These are phyloP conservation scores for Ophiostoma sp. DNA, from an alignment of 2,329 filamentous ascomycete genomes.

Conservation along the genomic window DNA sequence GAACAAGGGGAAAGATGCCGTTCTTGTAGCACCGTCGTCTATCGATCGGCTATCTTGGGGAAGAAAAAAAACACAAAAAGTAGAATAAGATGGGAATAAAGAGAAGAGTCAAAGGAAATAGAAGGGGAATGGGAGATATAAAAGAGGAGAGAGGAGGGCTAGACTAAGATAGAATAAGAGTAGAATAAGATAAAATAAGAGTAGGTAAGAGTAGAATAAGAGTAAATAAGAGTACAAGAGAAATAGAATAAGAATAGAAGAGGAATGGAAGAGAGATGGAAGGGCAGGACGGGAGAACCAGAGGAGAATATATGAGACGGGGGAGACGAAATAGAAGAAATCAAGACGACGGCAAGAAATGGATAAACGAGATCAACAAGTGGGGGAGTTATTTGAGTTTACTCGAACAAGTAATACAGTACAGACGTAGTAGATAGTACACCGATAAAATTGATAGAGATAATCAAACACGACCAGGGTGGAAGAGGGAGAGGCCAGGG, in stretches of 20 bases:
- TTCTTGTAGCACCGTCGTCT: not conserved
- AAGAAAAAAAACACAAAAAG: not conserved
- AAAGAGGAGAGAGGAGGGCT: not conserved
- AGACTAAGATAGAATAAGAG: not conserved
- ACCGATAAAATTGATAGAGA: not conserved
- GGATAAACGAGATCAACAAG: not conserved
- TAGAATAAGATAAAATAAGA: not conserved
- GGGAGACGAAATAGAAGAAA: constrained; percentile 9
- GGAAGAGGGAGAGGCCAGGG: not conserved
- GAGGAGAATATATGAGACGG: constrained; percentile 8
- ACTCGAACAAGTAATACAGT: not conserved
- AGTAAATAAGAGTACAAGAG: not conserved
- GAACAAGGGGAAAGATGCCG: not conserved
- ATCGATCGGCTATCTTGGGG: not conserved
- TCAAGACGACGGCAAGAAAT: constrained; percentile 6
- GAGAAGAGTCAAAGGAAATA: not conserved
- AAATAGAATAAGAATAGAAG: not conserved
- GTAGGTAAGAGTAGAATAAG: not conserved
- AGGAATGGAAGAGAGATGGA: not conserved
- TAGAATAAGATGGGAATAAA: not conserved
- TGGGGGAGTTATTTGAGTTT: not conserved
- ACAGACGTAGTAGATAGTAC: not conserved
- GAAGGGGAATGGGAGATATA: not conserved
- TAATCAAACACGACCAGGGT: constrained; percentile 1
- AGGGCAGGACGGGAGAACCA: not conserved